Conservation (phyloP, 1,139 yeast genomes). For the Protomyces macrosporus region DNA sequence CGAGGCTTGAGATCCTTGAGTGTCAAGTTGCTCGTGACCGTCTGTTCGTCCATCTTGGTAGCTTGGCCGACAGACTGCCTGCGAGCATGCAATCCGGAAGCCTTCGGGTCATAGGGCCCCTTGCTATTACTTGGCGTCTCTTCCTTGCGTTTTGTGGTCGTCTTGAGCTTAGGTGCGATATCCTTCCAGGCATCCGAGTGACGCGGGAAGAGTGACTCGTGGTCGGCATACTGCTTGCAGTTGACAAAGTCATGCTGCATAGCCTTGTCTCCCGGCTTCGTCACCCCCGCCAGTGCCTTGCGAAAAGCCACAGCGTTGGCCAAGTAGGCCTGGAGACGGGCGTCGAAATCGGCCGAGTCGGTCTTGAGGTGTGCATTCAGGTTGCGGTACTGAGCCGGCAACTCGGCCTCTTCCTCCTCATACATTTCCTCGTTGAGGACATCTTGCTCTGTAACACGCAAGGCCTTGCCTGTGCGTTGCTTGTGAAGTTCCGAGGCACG, state of each 20-base stretch:
- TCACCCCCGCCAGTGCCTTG: slow-evolving; percentile 19
- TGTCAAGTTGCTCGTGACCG: slow-evolving; percentile 11
- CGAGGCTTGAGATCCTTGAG: slow-evolving; percentile 16
- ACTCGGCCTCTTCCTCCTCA: slow-evolving; percentile 25
- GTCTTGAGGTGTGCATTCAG: slow-evolving; percentile 24
- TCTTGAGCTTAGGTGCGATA: slow-evolving; percentile 4
- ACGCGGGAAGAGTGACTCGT: slow-evolving; percentile 19
- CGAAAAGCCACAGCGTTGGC: slow-evolving; percentile 25
- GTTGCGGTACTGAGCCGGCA: slow-evolving; percentile 21
- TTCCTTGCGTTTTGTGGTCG: neutral
- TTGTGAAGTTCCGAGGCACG: slow-evolving; percentile 23
- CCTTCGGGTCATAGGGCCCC: slow-evolving; percentile 10
- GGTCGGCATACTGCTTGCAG: slow-evolving; percentile 17
- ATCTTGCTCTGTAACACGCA: slow-evolving; percentile 24
- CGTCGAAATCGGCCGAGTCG: slow-evolving; percentile 18
- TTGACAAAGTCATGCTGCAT: slow-evolving; percentile 22
- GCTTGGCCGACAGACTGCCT: slow-evolving; percentile 6
- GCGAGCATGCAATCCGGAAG: slow-evolving; percentile 3
- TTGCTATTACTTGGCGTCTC: neutral
- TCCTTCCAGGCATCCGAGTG: slow-evolving; percentile 26
- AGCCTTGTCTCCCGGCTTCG: slow-evolving; percentile 19
- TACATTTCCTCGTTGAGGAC: slow-evolving; percentile 25
- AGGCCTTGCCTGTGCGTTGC: slow-evolving; percentile 24
- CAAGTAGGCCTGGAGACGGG: slow-evolving; percentile 16
- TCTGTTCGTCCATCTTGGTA: neutral